Evolutionary conservation across 306 rosid genomes (phyloP), one percentile per base, ranked within the genome.

Genomic region (Comarum palustre): DNA sequence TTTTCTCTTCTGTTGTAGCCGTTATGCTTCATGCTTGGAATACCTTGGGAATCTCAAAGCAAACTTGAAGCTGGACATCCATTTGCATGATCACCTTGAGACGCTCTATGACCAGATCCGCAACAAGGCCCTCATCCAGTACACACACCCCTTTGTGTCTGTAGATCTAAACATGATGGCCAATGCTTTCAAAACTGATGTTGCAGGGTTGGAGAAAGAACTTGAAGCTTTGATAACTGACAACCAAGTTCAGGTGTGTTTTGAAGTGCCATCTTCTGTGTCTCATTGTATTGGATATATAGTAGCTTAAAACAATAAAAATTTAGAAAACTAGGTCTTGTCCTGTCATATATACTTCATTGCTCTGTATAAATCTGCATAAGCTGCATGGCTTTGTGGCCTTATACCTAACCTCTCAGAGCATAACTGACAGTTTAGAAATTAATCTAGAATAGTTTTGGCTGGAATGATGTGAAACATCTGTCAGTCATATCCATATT

Each of bases 11-110:
- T 76, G 74, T 78, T 78, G 86, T 83, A 95, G 99, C 87, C 97
- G 76, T 76, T 95, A 95, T 82, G 99, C 99, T 12, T 92, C 99
- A 25, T 95, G 99, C 80, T 80, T 95, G 85, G 96, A 90, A 59
- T 95, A 95, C 85, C 97, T 95, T 8, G 96, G 89, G 78, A 95
- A 88, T 85, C 97, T 95, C 75, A 95, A 90, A 83, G 89, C 97
- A 45, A 92, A 86, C 73, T 71, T 95, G 76, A 71, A 82, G 48
- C 96, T 95, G 47, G 97, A 95, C 84, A 76, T 91, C 74, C 99
- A 95, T 88, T 83, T 95, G 85, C 88, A 91, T 62, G 99, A 95
- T 79, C 99, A 95, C 83, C 89, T 95, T 24, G 97, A 88, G 81
- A 87, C 96, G 14, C 89, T 95, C 14, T 95, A 95, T 74, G 96